These are phyloP conservation scores for Hyphodiscus sp. DNA, from an alignment of 2,329 filamentous ascomycete species.

Conservation along the genomic window DNA sequence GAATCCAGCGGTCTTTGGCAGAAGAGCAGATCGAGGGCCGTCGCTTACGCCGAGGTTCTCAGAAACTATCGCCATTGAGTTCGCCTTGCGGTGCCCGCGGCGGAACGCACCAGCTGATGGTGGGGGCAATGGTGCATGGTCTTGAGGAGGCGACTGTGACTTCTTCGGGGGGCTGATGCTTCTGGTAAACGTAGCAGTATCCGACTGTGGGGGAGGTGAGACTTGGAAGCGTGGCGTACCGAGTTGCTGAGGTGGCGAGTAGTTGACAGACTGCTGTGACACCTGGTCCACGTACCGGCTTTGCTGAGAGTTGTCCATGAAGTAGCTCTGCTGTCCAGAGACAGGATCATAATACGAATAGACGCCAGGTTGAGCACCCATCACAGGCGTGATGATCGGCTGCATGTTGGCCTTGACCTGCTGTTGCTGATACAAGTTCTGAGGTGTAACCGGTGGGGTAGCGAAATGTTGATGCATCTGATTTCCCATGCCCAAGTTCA, in stretches of 20 bases:
- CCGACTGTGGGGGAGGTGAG: constrained; percentile 65
- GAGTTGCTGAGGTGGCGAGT: constrained; percentile 46
- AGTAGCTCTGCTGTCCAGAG: constrained; percentile 78
- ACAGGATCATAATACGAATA: constrained; percentile 80
- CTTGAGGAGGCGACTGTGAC: constrained; percentile 62
- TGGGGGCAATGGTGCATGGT: constrained; percentile 69
- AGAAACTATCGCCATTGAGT: constrained; percentile 48
- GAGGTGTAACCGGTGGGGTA: constrained; percentile 44
- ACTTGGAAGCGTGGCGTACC: constrained; percentile 71
- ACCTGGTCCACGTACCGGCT: constrained; percentile 33
- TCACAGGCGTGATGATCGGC: constrained; percentile 41
- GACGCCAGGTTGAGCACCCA: constrained; percentile 66
- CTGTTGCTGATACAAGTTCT: constrained; percentile 35
- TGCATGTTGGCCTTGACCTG: constrained; percentile 31
- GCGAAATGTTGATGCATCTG: constrained; percentile 42
- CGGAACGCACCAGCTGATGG: constrained; percentile 90
- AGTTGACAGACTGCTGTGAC: constrained; percentile 29
- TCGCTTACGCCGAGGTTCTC: constrained; percentile 21
- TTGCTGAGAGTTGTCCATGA: constrained; percentile 44
- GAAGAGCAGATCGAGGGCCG: constrained; percentile 50
- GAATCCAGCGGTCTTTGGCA: constrained; percentile 73
- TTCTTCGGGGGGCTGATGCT: constrained; percentile 62
- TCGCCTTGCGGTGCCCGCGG: constrained; percentile 85
- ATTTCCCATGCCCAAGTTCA: constrained; percentile 54
- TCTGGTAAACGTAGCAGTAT: constrained; percentile 45